Evolutionary conservation across 2,329 filamentous ascomycete genomes (phyloP).

Genomic region (Stemphylium vesicarium): DNA sequence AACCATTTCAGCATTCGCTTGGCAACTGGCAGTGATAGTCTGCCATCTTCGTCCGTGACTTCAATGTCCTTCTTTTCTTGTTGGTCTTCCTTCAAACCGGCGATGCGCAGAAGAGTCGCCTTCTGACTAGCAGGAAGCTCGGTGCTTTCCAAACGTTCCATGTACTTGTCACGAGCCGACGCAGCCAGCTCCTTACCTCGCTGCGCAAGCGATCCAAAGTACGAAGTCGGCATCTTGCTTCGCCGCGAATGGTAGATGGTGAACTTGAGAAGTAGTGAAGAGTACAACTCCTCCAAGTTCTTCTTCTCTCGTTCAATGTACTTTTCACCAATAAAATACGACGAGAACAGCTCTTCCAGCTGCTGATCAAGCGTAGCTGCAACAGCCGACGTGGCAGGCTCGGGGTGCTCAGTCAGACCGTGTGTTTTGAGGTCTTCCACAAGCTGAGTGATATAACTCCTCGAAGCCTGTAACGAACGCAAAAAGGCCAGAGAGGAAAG

Average conservation of each 20-base stretch:
- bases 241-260: slow-evolving; percentile 90
- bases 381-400: slow-evolving; percentile 85
- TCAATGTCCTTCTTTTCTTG: slow-evolving; percentile 85
- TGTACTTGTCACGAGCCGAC: slow-evolving; percentile 88
- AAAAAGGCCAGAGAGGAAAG: slow-evolving; percentile 92
- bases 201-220: slow-evolving; percentile 90
- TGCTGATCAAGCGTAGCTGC: slow-evolving; percentile 73
- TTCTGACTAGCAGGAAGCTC: slow-evolving; percentile 89
- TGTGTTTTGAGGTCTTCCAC: slow-evolving; percentile 95
- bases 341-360: slow-evolving; percentile 70
- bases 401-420: slow-evolving; percentile 92
- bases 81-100: slow-evolving; percentile 77
- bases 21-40: slow-evolving; percentile 81
- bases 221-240: slow-evolving; percentile 87
- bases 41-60: slow-evolving; percentile 87
- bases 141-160: slow-evolving; percentile 85
- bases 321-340: slow-evolving; percentile 69
- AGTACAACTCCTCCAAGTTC: slow-evolving; percentile 81
- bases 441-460: slow-evolving; percentile 83
- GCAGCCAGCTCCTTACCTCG: slow-evolving; percentile 87
- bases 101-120: slow-evolving; percentile 86
- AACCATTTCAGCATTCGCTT: slow-evolving; percentile 99
- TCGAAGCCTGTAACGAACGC: slow-evolving; percentile 86
- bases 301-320: slow-evolving; percentile 71
- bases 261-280: slow-evolving; percentile 93